Evolutionary conservation across 441 rosid genomes (phyloP), one percentile per base, ranked within the genome.

Genomic region (Gossypium lobatum): DNA sequence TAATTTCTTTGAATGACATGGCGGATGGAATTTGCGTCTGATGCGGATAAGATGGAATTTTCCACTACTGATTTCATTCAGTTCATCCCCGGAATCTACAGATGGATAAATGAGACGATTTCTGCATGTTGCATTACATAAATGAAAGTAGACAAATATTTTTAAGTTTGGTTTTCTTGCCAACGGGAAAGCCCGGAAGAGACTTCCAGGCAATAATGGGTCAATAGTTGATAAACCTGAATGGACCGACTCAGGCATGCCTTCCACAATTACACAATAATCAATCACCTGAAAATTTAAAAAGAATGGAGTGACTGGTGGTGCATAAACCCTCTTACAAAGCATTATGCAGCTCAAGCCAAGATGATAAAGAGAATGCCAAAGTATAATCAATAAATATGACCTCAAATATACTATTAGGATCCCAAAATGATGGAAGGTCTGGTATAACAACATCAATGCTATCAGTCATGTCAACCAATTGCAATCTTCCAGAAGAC

Each of bases 401-500:
- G 73, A 92, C 99, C 98, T 95, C 93, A 75, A 55, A 86, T 74
- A 93, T 83, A 71, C 77, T 75, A 75, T 72, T 64, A 68, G 75
- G 65, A 55, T 76, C 76, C 92, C 92, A 85, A 76, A 80, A 75
- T 69, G 89, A 80, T 77, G 87, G 84, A 77, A 93, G 82, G 78
- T 90, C 91, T 23, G 95, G 92, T 73, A 85, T 64, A 64, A 91
- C 75, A 72, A 83, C 90, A 86, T 93, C 88, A 64, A 93, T 83
- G 80, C 89, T 80, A 79, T 92, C 89, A 55, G 86, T 91, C 64
- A 75, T 73, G 84, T 95, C 98, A 85, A 83, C 86, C 73, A 95
- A 77, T 81, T 91, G 96, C 76, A 93, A 79, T 80, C 87, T 89
- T 87, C 96, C 97, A 62, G 91, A 81, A 71, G 85, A 80, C 58